A percentile compares a stretch with the other conserved stretches of the same genome.
These are phyloP conservation scores for Amanita exitialis DNA, from an alignment of 768 basidiomycete species.

Conservation along the genomic window DNA sequence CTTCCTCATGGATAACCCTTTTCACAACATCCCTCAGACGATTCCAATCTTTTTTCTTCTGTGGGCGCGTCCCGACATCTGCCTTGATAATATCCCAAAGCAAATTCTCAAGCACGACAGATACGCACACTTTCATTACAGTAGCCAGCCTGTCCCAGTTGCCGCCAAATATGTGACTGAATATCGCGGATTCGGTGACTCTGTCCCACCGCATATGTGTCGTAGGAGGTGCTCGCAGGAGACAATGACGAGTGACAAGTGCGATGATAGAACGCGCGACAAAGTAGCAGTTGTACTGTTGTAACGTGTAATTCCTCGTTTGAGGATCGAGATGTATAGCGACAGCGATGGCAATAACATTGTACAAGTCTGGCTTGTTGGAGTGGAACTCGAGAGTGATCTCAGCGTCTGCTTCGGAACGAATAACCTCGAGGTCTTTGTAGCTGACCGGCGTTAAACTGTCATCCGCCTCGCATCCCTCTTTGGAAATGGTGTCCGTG, in stretches of 20 bases:
- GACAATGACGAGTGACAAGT: background rate
- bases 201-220: background rate
- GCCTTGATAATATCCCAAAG: background rate
- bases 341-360: background rate
- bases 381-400: background rate
- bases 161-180: background rate
- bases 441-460: background rate
- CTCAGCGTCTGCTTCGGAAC: background rate
- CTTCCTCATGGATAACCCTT: background rate
- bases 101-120: background rate
- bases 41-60: background rate
- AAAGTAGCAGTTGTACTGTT: slow-evolving; percentile 4
- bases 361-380: slow-evolving; percentile 1
- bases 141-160: background rate
- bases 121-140: background rate
- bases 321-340: background rate
- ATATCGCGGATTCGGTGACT: background rate
- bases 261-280: background rate
- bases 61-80: background rate
- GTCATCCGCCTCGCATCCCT: background rate
- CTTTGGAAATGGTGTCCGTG: background rate
- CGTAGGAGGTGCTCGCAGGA: background rate
- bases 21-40: background rate
- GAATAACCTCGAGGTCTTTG: background rate
- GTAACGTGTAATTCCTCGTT: background rate